Evolutionary conservation across 495 filamentous ascomycete genomes (phyloP).

Genomic region (Hamigera avellanea): DNA sequence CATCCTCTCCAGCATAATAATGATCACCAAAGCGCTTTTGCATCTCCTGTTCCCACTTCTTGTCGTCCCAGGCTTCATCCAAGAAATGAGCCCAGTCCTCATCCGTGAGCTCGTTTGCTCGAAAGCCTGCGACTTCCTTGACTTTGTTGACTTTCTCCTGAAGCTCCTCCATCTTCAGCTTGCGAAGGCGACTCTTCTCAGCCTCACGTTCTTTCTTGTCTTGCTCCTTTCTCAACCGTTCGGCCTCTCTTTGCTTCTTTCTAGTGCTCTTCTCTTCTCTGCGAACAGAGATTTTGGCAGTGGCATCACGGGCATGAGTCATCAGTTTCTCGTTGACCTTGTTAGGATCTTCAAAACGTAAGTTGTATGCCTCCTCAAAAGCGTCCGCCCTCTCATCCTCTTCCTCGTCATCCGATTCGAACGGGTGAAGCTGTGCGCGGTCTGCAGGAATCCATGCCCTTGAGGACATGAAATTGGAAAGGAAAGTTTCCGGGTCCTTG

Average conservation of each 20-base stretch:
- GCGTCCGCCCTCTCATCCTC: constrained; percentile 71
- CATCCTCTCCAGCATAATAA: constrained; percentile 66
- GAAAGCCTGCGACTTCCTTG: constrained; percentile 74
- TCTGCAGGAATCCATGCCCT: constrained; percentile 74
- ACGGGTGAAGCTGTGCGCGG: constrained; percentile 50
- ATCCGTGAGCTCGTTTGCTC: constrained; percentile 48
- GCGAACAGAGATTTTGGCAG: constrained; percentile 67
- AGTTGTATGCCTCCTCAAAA: constrained; percentile 89
- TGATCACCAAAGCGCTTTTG: constrained; percentile 70
- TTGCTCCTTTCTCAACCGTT: constrained; percentile 63
- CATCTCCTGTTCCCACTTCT: constrained; percentile 84
- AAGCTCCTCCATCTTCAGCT: constrained; percentile 78
- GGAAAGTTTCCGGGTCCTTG: constrained; percentile 77
- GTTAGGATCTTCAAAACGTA: constrained; percentile 86
- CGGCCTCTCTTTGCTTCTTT: constrained; percentile 64
- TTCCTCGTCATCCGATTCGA: constrained; percentile 88
- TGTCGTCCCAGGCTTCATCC: constrained; percentile 75
- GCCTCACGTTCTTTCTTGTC: constrained; percentile 65
- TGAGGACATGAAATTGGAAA: constrained; percentile 79
- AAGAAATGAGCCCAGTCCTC: constrained; percentile 74
- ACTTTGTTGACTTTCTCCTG: constrained; percentile 73
- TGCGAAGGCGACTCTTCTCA: constrained; percentile 72
- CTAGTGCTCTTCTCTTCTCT: constrained; percentile 66
- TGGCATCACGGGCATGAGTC: constrained; percentile 78
- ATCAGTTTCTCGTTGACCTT: constrained; percentile 72